Evolutionary conservation across 495 filamentous ascomycete species (phyloP).

Genomic region (Trichoderma orchidacearum): DNA sequence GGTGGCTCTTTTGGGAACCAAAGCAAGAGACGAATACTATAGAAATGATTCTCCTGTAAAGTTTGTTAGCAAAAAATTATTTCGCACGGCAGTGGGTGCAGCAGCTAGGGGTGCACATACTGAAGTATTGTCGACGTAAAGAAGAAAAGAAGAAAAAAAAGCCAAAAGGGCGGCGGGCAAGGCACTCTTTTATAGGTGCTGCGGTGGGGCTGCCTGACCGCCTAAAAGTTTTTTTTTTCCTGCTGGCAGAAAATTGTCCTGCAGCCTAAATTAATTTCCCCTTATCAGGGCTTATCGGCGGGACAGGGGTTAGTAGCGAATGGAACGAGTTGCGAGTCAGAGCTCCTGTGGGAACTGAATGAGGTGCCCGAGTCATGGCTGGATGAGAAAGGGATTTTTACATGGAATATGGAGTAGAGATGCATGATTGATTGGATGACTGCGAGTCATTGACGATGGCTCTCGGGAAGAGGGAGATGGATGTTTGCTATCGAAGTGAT

Average conservation of each 20-base stretch:
- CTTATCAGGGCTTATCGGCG: too few relatives aligned
- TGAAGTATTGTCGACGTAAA: constrained; percentile 53
- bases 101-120: constrained; percentile 27
- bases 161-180: constrained; percentile 6
- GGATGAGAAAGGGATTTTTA: not conserved
- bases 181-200: constrained; percentile 16
- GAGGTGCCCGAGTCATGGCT: constrained; percentile 9
- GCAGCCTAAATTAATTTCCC: too few relatives aligned
- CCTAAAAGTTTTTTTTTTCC: constrained; percentile 2
- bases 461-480: too few relatives aligned
- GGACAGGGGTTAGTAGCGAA: too few relatives aligned
- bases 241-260: not conserved
- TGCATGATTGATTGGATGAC: too few relatives aligned
- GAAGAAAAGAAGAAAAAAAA: constrained; percentile 24
- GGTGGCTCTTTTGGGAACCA: constrained; percentile 60
- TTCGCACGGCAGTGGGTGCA: not conserved
- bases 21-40: constrained; percentile 73
- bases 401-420: not conserved
- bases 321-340: too few relatives aligned
- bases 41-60: constrained; percentile 69
- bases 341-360: not conserved
- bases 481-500: too few relatives aligned
- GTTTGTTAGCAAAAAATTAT: not conserved
- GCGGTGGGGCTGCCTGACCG: constrained; percentile 1
- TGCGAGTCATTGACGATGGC: too few relatives aligned